Evolutionary conservation across 257 asterid species (phyloP), one percentile per base, ranked within the genome.

Genomic region (Plantago major): DNA sequence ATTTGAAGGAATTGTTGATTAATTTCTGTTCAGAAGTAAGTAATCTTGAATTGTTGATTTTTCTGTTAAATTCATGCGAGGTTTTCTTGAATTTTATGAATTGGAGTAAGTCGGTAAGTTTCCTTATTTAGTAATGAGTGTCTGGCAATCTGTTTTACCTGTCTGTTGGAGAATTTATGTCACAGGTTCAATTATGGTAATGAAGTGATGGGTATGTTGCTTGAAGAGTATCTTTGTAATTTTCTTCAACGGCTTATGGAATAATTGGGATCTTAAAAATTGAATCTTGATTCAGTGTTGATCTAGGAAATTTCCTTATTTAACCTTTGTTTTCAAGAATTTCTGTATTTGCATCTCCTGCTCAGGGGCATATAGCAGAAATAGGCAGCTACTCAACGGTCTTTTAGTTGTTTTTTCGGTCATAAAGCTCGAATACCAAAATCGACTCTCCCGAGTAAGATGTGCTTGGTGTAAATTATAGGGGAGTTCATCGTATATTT

Each of bases 1-100:
- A 69, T 69, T 71, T 76, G 75, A 74, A 71, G 74, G 66, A 58
- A 65, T 63, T 59, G 69, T 47, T 9, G 67, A 50, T 42, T 9
- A 54, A 45, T 60, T 47, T 62, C 47, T 43, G 68, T 57, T 57
- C 45, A 40, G 14, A 4, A 10, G 58, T 18, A 69, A 72, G 56
- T 42, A 59, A 59, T 14, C 49, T 44, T 45, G 9, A 40, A 15
- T 54, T 46, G 16, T 55, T 37, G n/a, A 16, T 43, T 38, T 46
- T 43, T 51, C 47, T 8, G 10, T 58, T 10, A 12, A 40, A 17
- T 49, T 60, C 48, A 47, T 14, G 56, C 49, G 19, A 38, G 46
- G 18, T 19, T 64, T 57, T 12, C 16, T 46, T 5, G 7, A 22
- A 11, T 46, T 46, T 14, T 46, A 6, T 12, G n/a, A 13, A 46